Base-by-base conservation (phyloP, 1,284 basidiomycete species). In the Puccinia polysora region DNA sequence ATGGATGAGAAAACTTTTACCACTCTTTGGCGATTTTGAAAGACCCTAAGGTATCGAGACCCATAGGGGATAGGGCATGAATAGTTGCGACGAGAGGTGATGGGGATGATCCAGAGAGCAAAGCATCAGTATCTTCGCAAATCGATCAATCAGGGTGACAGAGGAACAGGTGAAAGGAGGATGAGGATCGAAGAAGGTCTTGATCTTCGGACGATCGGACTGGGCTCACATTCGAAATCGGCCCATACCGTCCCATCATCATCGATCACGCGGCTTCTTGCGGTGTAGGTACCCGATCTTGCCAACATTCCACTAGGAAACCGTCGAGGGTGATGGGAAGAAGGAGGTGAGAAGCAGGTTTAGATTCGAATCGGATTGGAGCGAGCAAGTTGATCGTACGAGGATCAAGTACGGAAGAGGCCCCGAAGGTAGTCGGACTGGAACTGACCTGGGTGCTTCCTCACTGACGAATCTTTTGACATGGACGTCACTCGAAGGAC, bases 211-310 rank as follows among this genome's bases (percentile, higher is more conserved):
- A n/a, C 14, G 10, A 4, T 18, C 14, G 5, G 28, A 40, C 7
- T 30, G 36, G 8, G 38, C 60, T 36, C 49, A 65, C 64, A 74
- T 64, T 74, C 68, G 73, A 77, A 80, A 73, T 80, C 79, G 23
- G 78, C 78, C 68, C 76, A 80, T 30, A 79, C 78, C 18, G 84
- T 84, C 18, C 86, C 85, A 78, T 94, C 91, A 73, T 93, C 90
- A 78, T 94, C 91, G 32, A 89, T 78, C 28, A 94, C 88, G 52
- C 89, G 86, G 80, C 88, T 90, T 73, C 82, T 85, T 55, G 92
- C 91, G 63, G 79, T 80, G 82, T 90, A 93, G 1, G 85, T 83
- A 67, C 90, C 90, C 49, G 75, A 75, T 65, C 91, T 89, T 56
- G 89, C 91, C 43, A 93, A 73, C 82, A 89, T 82, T n/a, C 91